A percentile compares a stretch with the other conserved stretches of the same genome.
phyloP scores from a whole-genome alignment of 805 yeast genomes.

The Kazachstania martiniae region DNA sequence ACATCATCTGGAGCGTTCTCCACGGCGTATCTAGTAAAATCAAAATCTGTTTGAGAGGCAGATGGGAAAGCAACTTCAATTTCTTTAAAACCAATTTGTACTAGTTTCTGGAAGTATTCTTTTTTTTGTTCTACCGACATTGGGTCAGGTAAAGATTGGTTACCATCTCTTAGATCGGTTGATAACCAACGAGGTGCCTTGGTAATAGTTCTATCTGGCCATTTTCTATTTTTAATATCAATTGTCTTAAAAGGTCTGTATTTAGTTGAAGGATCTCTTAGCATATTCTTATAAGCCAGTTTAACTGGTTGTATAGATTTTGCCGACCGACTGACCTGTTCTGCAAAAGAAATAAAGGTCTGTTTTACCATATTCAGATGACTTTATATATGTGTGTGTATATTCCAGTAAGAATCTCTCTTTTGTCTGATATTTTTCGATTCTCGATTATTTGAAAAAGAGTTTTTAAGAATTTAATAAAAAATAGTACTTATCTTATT shows the following conservation, averaged over 20 bases:
- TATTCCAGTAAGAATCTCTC: too few species aligned
- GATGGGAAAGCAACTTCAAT: slow-evolving; percentile 78
- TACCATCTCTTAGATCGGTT: slow-evolving; percentile 76
- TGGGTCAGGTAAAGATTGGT: slow-evolving; percentile 78
- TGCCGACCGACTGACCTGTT: slow-evolving; percentile 2
- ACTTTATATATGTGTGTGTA: too few species aligned
- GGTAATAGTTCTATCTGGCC: slow-evolving; percentile 53
- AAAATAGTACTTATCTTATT: too few species aligned
- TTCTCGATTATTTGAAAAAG: too few species aligned
- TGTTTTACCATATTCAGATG: slow-evolving; percentile 1
- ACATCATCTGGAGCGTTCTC: slow-evolving; percentile 70
- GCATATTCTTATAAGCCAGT: slow-evolving; percentile 40
- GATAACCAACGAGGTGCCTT: slow-evolving; percentile 76
- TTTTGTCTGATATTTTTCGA: too few species aligned
- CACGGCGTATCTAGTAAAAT: slow-evolving; percentile 66
- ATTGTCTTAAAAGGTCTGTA: slow-evolving; percentile 46
- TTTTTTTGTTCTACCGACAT: slow-evolving; percentile 75
- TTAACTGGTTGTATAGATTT: slow-evolving; percentile 26
- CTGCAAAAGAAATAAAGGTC: slow-evolving; percentile 3
- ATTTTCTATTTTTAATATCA: slow-evolving; percentile 48
- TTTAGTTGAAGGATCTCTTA: slow-evolving; percentile 54
- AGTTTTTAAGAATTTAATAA: too few species aligned
- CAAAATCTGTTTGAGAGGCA: slow-evolving; percentile 72
- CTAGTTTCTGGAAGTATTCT: slow-evolving; percentile 53
- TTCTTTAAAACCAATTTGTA: slow-evolving; percentile 70